Evolutionary conservation across 768 basidiomycete genomes (phyloP).

Genomic region (Rhodotorula sphaerocarpa): DNA sequence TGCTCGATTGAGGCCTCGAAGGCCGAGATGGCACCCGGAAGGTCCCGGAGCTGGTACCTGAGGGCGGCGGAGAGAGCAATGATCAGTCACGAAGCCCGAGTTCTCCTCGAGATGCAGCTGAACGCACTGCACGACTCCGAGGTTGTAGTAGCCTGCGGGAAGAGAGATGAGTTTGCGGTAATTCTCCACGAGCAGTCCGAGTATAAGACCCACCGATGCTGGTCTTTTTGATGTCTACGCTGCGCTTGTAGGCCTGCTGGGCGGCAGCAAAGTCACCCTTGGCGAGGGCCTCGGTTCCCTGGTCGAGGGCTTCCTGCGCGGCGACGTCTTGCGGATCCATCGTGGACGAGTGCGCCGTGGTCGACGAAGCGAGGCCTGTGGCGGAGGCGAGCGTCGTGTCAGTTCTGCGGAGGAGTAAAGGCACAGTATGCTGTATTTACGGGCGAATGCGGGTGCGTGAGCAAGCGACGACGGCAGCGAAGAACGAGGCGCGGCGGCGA

Average conservation of each 20-base stretch:
- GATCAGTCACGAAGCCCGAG: not conserved
- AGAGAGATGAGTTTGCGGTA: not conserved
- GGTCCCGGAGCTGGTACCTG: constrained; percentile 27
- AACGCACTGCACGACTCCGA: constrained; percentile 35
- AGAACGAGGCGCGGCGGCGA: not conserved
- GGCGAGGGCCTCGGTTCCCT: constrained; percentile 22
- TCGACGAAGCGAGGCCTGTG: constrained; percentile 13
- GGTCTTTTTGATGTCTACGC: constrained; percentile 24
- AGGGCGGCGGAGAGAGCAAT: no score
- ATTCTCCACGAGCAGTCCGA: not conserved
- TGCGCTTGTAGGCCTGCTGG: constrained; percentile 7
- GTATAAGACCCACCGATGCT: constrained; percentile 19
- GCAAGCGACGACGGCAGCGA: not conserved
- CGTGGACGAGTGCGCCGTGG: constrained; percentile 13
- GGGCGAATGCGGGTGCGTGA: no score
- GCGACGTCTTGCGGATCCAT: constrained; percentile 23
- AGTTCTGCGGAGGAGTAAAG: no score
- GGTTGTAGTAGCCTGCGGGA: constrained; percentile 33
- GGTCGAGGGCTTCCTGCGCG: constrained; percentile 31
- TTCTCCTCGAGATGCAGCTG: no score
- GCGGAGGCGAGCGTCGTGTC: not conserved
- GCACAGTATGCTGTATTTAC: no score
- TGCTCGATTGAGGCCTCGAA: constrained; percentile 20
- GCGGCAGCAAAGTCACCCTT: constrained; percentile 24
- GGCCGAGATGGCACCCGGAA: constrained; percentile 19